These are phyloP conservation scores for Vicia sativa DNA, from an alignment of 306 rosid species.

Conservation along the genomic window DNA sequence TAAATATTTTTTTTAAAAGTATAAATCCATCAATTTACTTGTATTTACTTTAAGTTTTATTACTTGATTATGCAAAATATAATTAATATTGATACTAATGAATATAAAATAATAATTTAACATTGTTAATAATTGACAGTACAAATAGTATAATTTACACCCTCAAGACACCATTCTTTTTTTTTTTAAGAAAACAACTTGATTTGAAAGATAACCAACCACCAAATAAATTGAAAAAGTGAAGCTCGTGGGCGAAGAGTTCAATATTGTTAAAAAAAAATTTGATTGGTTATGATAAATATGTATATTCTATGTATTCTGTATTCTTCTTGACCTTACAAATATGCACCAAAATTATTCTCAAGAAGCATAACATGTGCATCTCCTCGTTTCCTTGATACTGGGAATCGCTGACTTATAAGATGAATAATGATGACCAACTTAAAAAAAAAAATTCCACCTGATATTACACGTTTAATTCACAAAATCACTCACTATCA, in stretches of 20 bases:
- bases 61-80: too few species aligned
- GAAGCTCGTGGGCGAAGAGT: background rate
- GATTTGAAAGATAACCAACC: background rate
- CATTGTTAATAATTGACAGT: too few species aligned
- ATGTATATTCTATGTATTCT: slow-evolving; percentile 24
- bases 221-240: background rate
- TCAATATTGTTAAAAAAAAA: background rate
- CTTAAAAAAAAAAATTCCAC: background rate
- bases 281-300: background rate
- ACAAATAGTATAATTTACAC: too few species aligned
- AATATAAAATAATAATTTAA: too few species aligned
- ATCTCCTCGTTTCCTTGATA: slow-evolving; percentile 3
- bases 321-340: slow-evolving; percentile 11
- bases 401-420: background rate
- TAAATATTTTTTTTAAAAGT: too few species aligned
- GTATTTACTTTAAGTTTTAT: too few species aligned
- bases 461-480: too few species aligned
- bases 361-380: background rate
- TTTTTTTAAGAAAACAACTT: background rate
- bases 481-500: too few species aligned
- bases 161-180: too few species aligned
- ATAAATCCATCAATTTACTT: too few species aligned
- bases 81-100: too few species aligned
- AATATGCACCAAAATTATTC: background rate
- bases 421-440: background rate